These are phyloP conservation scores for Fusarium brachygibbosum DNA, from an alignment of 2,329 filamentous ascomycete species.

Conservation along the genomic window DNA sequence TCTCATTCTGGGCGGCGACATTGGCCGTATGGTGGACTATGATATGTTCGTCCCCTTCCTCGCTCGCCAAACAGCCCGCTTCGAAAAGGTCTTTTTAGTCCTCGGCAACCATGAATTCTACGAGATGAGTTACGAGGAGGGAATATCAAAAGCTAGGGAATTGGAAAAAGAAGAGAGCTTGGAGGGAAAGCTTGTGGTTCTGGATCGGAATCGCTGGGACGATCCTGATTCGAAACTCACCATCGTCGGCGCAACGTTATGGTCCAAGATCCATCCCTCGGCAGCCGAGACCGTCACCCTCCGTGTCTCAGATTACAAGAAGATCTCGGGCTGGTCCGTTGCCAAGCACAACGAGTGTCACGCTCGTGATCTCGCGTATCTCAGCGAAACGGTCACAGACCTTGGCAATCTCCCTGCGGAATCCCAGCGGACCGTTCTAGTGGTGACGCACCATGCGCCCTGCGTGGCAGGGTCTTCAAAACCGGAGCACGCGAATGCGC, in stretches of 20 bases:
- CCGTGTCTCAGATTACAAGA: slow-evolving; percentile 66
- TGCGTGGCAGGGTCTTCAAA: slow-evolving; percentile 62
- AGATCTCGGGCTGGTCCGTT: slow-evolving; percentile 66
- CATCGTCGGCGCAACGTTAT: slow-evolving; percentile 70
- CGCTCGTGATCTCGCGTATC: slow-evolving; percentile 63
- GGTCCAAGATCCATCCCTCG: slow-evolving; percentile 63
- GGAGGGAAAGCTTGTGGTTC: slow-evolving; percentile 56
- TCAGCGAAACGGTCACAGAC: slow-evolving; percentile 57
- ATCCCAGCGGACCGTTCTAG: slow-evolving; percentile 54
- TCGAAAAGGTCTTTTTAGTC: slow-evolving; percentile 61
- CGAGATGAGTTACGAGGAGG: slow-evolving; percentile 56
- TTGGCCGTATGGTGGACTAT: slow-evolving; percentile 64
- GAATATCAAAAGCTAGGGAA: slow-evolving; percentile 54
- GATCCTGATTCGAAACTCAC: slow-evolving; percentile 60
- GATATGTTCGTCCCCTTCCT: slow-evolving; percentile 61
- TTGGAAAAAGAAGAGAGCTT: slow-evolving; percentile 58
- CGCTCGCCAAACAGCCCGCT: slow-evolving; percentile 56
- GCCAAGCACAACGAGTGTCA: slow-evolving; percentile 64
- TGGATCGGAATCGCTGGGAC: slow-evolving; percentile 59
- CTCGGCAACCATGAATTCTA: slow-evolving; percentile 70
- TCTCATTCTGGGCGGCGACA: slow-evolving; percentile 64
- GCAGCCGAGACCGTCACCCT: slow-evolving; percentile 56
- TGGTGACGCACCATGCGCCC: slow-evolving; percentile 71
- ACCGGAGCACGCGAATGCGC: slow-evolving; percentile 62
- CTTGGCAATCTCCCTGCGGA: slow-evolving; percentile 34